Base-by-base conservation (phyloP, 352 stramenopile species). In the Globisporangium spinosum region DNA sequence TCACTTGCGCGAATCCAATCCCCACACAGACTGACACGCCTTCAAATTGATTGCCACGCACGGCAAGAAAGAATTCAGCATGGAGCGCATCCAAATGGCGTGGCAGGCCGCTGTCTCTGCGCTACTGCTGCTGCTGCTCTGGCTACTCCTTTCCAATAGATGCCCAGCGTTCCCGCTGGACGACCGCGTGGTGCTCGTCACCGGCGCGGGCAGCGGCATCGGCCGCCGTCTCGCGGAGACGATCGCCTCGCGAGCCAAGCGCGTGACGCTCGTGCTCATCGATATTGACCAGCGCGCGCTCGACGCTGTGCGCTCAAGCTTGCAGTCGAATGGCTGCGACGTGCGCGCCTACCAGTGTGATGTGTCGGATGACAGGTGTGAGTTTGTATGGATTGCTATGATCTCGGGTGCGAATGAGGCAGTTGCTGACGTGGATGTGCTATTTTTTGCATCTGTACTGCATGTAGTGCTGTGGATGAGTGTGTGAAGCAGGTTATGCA, bases 151-250 rank as follows among this genome's bases (percentile, higher is more conserved):
- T 15, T 20, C 25, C 49, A 22, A 8, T 3, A 43, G 23, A 20
- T 0, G 17, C 20, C 15, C 23, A 20, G 15, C 10, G 3, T 89
- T 93, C 68, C 64, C 49, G 32, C 62, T 90, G 20, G 70, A 85
- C 22, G 73, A 57, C 12, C 79, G 79, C 57, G 83, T 87, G 13
- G 72, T 92, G 34, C 73, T 94, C 8, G 77, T 94, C 65, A 94
- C 85, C 1, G 85, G 85, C 22, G 83, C 82, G 15, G 83, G 74
- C 29, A 76, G 61, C 35, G 85, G 85, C 20, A 81, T 94, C 59
- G 85, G 85, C 40, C 70, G 74, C 43, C 58, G 64, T 29, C 70
- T 94, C 29, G 79, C 79, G 38, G 53, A 60, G 7, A 77, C 75
- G 15, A 29, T 92, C 43, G 70, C 76, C 27, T 35, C 15, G 0